phyloP scores from a whole-genome alignment of 2,329 filamentous ascomycete genomes.

The Pseudonectria buxi region DNA sequence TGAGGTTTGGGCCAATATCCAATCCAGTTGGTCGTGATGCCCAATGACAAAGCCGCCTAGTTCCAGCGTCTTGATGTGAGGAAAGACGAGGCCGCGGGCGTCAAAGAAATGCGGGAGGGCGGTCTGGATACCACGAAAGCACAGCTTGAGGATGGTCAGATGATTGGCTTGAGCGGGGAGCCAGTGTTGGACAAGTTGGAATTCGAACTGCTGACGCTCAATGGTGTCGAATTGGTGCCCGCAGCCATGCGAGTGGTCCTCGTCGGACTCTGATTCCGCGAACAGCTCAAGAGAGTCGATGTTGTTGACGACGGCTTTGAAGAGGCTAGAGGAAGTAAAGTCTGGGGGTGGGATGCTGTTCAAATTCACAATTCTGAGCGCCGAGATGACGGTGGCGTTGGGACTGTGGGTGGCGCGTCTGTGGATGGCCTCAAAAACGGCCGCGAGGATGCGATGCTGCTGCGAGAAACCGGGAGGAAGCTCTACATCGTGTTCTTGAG shows the following conservation, averaged over 20 bases:
- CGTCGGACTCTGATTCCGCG: no score
- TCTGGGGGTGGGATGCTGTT: conserved; percentile 12
- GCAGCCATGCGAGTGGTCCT: conserved; percentile 7
- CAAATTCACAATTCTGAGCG: conserved; percentile 12
- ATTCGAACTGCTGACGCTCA: conserved; percentile 16
- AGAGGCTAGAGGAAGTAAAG: conserved; percentile 4
- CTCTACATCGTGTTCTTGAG: no score
- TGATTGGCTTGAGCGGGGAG: conserved; percentile 13
- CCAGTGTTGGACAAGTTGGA: conserved; percentile 11
- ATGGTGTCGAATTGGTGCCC: conserved; percentile 7
- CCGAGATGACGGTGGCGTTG: conserved; percentile 2
- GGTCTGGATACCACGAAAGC: conserved; percentile 16
- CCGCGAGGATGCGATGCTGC: no score
- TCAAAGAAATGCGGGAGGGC: conserved; percentile 15
- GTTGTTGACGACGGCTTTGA: conserved; percentile 5
- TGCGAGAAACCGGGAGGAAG: no score
- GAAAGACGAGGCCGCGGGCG: conserved; percentile 14
- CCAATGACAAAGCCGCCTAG: conserved; percentile 13
- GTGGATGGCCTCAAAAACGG: conserved; percentile 10
- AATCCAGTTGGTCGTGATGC: conserved; percentile 19
- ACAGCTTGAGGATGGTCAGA: conserved; percentile 14
- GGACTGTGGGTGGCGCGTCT: conserved; percentile 1
- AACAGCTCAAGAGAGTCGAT: no score
- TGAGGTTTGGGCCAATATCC: conserved; percentile 14
- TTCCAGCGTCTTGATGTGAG: conserved; percentile 12